Evolutionary conservation across 768 basidiomycete species (phyloP).

Genomic region (Boletus eberwhitei): DNA sequence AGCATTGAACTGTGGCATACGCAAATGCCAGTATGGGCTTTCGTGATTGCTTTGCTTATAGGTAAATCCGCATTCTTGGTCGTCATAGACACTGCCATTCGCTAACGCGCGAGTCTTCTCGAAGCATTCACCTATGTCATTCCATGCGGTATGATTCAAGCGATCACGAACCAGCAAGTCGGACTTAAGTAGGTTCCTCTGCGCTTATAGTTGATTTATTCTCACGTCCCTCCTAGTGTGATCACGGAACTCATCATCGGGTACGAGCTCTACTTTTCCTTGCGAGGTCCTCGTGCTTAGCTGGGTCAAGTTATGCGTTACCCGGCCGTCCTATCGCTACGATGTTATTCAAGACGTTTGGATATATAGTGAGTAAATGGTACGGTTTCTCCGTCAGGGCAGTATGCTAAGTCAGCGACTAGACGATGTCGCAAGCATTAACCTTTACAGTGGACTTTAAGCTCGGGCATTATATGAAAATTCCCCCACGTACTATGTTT

Average conservation of each 20-base stretch:
- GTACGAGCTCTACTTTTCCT: constrained; percentile 1
- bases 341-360: constrained; percentile 87
- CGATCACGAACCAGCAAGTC: constrained; percentile 79
- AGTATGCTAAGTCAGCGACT: not conserved
- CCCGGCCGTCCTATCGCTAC: constrained; percentile 77
- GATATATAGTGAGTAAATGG: constrained; percentile 50
- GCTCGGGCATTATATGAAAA: constrained; percentile 62
- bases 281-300: not conserved
- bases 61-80: constrained; percentile 31
- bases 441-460: constrained; percentile 75
- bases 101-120: constrained; percentile 1
- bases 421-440: constrained; percentile 46
- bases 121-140: constrained; percentile 44
- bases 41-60: constrained; percentile 62
- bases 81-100: not conserved
- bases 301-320: constrained; percentile 47
- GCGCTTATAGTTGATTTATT: not conserved
- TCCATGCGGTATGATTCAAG: constrained; percentile 57
- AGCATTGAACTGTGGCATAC: constrained; percentile 74
- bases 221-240: constrained; percentile 39
- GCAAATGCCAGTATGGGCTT: constrained; percentile 63
- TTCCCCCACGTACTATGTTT: constrained; percentile 75
- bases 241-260: constrained; percentile 81
- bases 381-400: not conserved
- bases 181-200: constrained; percentile 48